These are phyloP conservation scores for Fagopyrum homotropicum DNA, from an alignment of 148 eudicot species.

Conservation along the genomic window DNA sequence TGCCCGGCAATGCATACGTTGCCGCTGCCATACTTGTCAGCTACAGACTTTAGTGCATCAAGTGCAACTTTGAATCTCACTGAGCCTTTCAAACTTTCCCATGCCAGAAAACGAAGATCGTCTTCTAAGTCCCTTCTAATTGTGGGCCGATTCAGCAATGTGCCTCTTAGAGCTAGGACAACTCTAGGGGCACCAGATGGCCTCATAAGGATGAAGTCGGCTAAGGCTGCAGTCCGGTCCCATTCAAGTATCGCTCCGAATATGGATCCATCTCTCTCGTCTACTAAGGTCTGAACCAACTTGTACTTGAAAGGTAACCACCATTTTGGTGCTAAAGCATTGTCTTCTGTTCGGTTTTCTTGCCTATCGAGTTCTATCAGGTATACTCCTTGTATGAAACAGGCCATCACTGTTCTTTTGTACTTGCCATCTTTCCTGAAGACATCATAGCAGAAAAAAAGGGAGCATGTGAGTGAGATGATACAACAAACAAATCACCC, in stretches of 20 bases:
- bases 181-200: slow-evolving; percentile 89
- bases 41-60: slow-evolving; percentile 46
- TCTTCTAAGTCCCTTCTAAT: slow-evolving; percentile 73
- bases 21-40: slow-evolving; percentile 53
- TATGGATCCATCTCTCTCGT: slow-evolving; percentile 75
- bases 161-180: slow-evolving; percentile 71
- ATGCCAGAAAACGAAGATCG: slow-evolving; percentile 83
- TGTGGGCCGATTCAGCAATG: slow-evolving; percentile 61
- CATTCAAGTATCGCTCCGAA: slow-evolving; percentile 81
- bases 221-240: slow-evolving; percentile 73
- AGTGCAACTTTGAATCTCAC: slow-evolving; percentile 55
- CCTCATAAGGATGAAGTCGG: slow-evolving; percentile 60
- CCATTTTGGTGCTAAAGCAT: slow-evolving; percentile 81
- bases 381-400: slow-evolving; percentile 95
- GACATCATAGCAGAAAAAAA: not conserved
- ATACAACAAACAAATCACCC: too few species aligned
- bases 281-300: slow-evolving; percentile 53
- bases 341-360: slow-evolving; percentile 55
- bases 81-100: slow-evolving; percentile 90
- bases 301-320: slow-evolving; percentile 85
- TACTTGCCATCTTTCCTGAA: slow-evolving; percentile 85
- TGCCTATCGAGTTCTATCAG: slow-evolving; percentile 81
- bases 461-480: not conserved
- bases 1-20: slow-evolving; percentile 75
- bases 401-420: slow-evolving; percentile 87